These are phyloP conservation scores for Juncus effusus DNA, from an alignment of 176 grass and related monocot species.

Conservation along the genomic window DNA sequence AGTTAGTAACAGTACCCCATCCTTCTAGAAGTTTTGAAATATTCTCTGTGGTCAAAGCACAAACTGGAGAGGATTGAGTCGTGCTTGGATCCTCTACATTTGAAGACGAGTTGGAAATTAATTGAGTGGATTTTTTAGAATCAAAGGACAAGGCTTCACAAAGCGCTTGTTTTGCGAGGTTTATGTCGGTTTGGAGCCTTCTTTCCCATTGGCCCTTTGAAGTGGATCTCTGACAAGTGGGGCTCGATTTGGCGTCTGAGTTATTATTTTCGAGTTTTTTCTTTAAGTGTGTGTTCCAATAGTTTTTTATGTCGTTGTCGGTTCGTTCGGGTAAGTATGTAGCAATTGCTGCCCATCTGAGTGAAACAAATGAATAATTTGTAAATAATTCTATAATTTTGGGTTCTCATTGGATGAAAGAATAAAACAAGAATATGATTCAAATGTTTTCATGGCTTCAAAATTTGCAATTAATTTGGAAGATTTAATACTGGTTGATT, in stretches of 20 bases:
- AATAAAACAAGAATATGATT: neutral
- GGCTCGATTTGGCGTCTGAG: slow-evolving; percentile 3
- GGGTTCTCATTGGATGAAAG: neutral
- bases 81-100: neutral
- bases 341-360: slow-evolving; percentile 77
- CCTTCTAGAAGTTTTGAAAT: slow-evolving; percentile 39
- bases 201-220: slow-evolving; percentile 69
- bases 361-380: neutral
- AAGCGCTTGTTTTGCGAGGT: slow-evolving; percentile 54
- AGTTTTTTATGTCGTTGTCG: slow-evolving; percentile 84
- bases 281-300: slow-evolving; percentile 72
- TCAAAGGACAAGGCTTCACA: slow-evolving; percentile 53
- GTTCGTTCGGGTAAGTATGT: slow-evolving; percentile 68
- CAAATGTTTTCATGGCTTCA: neutral
- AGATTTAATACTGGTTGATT: neutral
- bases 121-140: neutral
- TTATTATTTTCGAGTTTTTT: slow-evolving; percentile 40
- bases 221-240: neutral
- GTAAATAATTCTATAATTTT: neutral
- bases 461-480: neutral
- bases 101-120: neutral
- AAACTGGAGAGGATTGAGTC: slow-evolving; percentile 8
- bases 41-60: slow-evolving; percentile 29
- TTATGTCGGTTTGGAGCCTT: slow-evolving; percentile 68
- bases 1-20: slow-evolving; percentile 30